phyloP scores from a whole-genome alignment of 2,329 filamentous ascomycete species.

The Herpotrichia juniperi region DNA sequence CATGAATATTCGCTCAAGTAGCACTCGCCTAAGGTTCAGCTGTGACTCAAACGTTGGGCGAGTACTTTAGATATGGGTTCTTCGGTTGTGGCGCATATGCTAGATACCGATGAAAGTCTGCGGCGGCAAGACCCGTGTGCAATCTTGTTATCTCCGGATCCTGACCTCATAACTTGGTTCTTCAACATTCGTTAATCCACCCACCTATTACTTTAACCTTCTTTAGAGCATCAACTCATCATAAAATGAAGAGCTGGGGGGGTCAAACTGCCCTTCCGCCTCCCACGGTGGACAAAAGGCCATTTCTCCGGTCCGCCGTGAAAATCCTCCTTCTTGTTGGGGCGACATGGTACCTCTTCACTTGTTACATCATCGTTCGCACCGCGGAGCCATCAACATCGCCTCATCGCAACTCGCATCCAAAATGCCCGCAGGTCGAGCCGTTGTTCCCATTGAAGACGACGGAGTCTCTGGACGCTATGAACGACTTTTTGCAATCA shows the following conservation, averaged over 20 bases:
- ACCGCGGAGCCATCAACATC: background rate
- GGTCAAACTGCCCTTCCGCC: background rate
- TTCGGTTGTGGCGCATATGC: too few species aligned
- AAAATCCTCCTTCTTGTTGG: background rate
- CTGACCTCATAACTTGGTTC: background rate
- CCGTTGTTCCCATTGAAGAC: conserved; percentile 29
- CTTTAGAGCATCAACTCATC: too few species aligned
- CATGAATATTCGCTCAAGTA: too few species aligned
- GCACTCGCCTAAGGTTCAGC: too few species aligned
- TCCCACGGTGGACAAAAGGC: background rate
- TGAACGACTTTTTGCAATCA: conserved; percentile 34
- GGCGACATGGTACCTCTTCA: background rate
- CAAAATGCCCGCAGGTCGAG: conserved; percentile 35
- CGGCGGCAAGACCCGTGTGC: too few species aligned
- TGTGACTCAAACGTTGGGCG: too few species aligned
- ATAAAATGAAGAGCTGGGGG: background rate
- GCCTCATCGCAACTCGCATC: conserved; percentile 4
- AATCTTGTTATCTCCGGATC: too few species aligned
- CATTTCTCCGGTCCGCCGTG: background rate
- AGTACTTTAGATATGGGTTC: too few species aligned
- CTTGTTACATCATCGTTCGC: background rate
- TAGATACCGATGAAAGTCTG: too few species aligned
- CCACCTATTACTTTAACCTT: background rate
- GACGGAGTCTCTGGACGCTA: conserved; percentile 33
- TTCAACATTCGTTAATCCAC: background rate